Evolutionary conservation across 176 grass and related monocot genomes (phyloP).

Genomic region (Juncus inflexus): DNA sequence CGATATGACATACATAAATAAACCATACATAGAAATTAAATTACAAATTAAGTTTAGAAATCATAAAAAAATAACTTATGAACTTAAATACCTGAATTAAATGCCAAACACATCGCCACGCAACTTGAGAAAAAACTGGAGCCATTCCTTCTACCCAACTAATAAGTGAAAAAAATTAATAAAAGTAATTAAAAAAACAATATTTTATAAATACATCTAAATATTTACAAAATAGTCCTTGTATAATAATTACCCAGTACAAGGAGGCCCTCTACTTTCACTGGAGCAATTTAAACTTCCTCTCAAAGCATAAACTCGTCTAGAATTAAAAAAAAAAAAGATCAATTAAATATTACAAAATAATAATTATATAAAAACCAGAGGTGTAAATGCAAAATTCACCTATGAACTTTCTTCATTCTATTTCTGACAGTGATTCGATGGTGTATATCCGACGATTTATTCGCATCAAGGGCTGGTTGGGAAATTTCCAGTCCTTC

Average conservation of each 20-base stretch:
- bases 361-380: neutral
- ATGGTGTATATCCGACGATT: slow-evolving; percentile 88
- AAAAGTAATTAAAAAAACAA: too few relatives aligned
- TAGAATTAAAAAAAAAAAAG: slow-evolving; percentile 24
- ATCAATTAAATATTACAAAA: neutral
- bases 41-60: too few relatives aligned
- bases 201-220: too few relatives aligned
- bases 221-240: too few relatives aligned
- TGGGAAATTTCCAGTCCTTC: slow-evolving; percentile 98
- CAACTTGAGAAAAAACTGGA: slow-evolving; percentile 92
- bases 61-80: neutral
- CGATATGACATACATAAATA: neutral
- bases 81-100: slow-evolving; percentile 69
- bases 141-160: slow-evolving; percentile 99
- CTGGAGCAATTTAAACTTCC: slow-evolving; percentile 77
- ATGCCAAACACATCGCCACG: slow-evolving; percentile 98
- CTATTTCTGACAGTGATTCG: slow-evolving; percentile 88
- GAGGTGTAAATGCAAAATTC: slow-evolving; percentile 10
- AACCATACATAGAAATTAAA: neutral
- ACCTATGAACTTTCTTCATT: slow-evolving; percentile 89
- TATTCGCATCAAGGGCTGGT: slow-evolving; percentile 85
- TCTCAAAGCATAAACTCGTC: slow-evolving; percentile 73
- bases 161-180: neutral
- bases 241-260: slow-evolving; percentile 63
- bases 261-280: slow-evolving; percentile 87